Evolutionary conservation across 805 yeast species (phyloP), one percentile per base, ranked within the genome.

Genomic region (Wickerhamomyces rabaulensis): DNA sequence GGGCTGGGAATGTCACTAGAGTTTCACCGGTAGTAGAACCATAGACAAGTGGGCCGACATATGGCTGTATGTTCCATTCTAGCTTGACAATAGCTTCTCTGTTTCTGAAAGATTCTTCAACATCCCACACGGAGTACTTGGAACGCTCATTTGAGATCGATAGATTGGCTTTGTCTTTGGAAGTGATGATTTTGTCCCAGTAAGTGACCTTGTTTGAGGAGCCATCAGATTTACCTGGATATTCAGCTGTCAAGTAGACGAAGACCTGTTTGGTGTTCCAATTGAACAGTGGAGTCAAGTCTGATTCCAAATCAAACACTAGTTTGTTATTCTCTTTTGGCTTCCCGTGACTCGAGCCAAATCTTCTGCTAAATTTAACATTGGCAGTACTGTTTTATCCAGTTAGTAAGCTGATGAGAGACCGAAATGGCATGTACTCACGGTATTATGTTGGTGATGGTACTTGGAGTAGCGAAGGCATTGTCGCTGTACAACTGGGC

Each of bases 211-310:
- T 80, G 64, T 83, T 85, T 2, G 64, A 61, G n/a, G 76, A 66
- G 2, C 47, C 58, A 46, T 65, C 64, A 39, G 63, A 22, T 43
- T 59, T 60, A 1, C 71, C 74, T 38, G 73, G 58, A 52, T 91
- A 91, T 60, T 88, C 92, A 2, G 95, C 96, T 3, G 95, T 87
- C 52, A 94, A 71, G 59, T 92, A 94, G 6, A 84, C 87, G 59
- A 94, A 92, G n/a, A 92, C 81, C 66, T 92, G 98, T 62, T 92
- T 92, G 12, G 99, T 94, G 67, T 92, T 94, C 97, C 97, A 92
- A 65, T 86, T 90, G 76, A 91, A 91, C 44, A 94, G 73, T 2
- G 88, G 82, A 2, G 87, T 62, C 51, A 92, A 71, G 65, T 92
- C 97, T 1, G 78, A 71, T 6, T 79, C 79, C 41, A 94, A 68